Evolutionary conservation across 2,329 filamentous ascomycete genomes (phyloP).

Genomic region (Podosphaera xanthii): DNA sequence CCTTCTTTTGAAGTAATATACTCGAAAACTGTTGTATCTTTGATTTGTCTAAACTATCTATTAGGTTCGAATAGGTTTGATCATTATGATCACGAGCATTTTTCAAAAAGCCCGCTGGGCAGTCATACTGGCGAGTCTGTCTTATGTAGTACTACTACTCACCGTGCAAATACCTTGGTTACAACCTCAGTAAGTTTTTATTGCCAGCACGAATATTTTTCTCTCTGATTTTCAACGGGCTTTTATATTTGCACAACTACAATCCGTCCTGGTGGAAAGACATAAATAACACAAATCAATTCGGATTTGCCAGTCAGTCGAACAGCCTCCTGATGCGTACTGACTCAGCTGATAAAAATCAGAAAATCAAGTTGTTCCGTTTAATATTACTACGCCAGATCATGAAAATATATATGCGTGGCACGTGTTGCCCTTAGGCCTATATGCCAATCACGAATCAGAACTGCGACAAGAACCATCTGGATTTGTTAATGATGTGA

Average conservation of each 20-base stretch:
- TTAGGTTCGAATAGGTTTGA: too few species aligned
- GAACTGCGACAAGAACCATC: slow-evolving; percentile 28
- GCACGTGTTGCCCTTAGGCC: slow-evolving; percentile 64
- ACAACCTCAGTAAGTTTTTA: slow-evolving; percentile 49
- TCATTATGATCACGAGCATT: slow-evolving; percentile 9
- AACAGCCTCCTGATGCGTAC: background rate
- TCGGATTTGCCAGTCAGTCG: slow-evolving; percentile 59
- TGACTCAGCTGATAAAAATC: slow-evolving; percentile 1
- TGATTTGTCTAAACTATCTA: background rate
- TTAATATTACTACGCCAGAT: slow-evolving; percentile 53
- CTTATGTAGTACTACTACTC: slow-evolving; percentile 45
- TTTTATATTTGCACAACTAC: slow-evolving; percentile 59
- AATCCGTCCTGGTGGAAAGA: slow-evolving; percentile 51
- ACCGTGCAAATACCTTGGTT: slow-evolving; percentile 44
- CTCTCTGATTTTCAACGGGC: slow-evolving; percentile 24
- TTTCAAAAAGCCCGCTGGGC: slow-evolving; percentile 25
- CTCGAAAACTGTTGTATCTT: background rate
- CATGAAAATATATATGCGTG: slow-evolving; percentile 64
- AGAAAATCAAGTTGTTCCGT: slow-evolving; percentile 79
- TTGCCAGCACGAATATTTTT: background rate
- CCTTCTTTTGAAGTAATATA: background rate
- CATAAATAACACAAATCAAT: slow-evolving; percentile 52
- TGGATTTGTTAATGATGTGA: slow-evolving; percentile 25
- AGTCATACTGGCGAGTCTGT: slow-evolving; percentile 32
- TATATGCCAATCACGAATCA: slow-evolving; percentile 51